These are phyloP conservation scores for Zymoseptoria crescenta DNA, from an alignment of 2,329 filamentous ascomycete species.

Conservation along the genomic window DNA sequence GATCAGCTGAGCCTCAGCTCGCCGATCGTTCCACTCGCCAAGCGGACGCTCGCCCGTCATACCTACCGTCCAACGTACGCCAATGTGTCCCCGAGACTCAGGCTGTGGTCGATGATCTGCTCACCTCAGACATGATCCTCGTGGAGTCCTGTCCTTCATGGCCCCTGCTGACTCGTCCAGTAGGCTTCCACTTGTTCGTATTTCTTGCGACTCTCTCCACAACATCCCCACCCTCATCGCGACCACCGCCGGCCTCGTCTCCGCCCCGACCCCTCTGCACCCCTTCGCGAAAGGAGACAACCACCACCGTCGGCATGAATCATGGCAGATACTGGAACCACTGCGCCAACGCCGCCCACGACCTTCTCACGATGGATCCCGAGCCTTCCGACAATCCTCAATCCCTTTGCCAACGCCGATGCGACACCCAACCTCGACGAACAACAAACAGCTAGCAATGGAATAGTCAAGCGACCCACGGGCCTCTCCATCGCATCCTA, in stretches of 20 bases:
- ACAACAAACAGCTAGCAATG: slow-evolving; percentile 1
- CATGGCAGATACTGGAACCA: slow-evolving; percentile 16
- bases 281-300: background rate
- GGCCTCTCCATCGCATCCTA: slow-evolving; percentile 15
- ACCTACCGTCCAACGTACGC: background rate
- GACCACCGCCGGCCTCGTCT: background rate
- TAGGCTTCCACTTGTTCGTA: background rate
- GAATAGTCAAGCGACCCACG: slow-evolving; percentile 8
- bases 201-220: background rate
- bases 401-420: slow-evolving; percentile 20
- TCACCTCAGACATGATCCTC: background rate
- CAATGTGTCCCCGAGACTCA: background rate
- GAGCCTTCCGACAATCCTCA: slow-evolving; percentile 23
- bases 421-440: slow-evolving; percentile 2
- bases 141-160: background rate
- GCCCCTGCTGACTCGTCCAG: background rate
- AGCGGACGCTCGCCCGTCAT: background rate
- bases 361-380: slow-evolving; percentile 24
- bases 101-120: background rate
- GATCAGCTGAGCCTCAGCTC: background rate
- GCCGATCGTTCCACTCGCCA: background rate
- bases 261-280: background rate
- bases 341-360: slow-evolving; percentile 6
- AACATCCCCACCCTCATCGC: background rate
- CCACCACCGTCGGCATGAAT: slow-evolving; percentile 2